phyloP scores from a whole-genome alignment of 176 grass and related monocot genomes.

The Avena atlantica region DNA sequence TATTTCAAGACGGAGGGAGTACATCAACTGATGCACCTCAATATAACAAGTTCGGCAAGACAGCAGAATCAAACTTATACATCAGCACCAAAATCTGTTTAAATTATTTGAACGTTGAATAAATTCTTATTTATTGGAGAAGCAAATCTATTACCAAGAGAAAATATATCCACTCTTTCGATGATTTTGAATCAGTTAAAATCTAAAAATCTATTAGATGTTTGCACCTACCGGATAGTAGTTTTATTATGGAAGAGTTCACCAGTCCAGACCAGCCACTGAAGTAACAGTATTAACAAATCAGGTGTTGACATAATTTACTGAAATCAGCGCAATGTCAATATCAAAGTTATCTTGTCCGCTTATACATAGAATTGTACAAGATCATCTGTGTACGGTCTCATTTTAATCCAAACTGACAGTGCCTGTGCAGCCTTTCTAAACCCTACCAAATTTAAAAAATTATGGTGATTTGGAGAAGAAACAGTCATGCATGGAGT shows the following conservation, averaged over 20 bases:
- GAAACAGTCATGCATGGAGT: neutral
- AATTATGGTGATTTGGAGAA: neutral
- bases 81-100: neutral
- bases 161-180: neutral
- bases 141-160: neutral
- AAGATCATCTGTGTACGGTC: neutral
- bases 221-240: neutral
- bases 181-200: neutral
- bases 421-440: neutral
- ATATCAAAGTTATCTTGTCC: neutral
- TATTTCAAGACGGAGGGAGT: too few species aligned
- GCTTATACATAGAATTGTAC: neutral
- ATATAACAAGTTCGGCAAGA: neutral
- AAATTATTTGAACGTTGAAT: neutral
- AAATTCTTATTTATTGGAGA: neutral
- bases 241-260: neutral
- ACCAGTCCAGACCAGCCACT: neutral
- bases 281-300: neutral
- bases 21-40: neutral
- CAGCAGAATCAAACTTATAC: neutral
- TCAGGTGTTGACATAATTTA: neutral
- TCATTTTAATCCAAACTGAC: neutral
- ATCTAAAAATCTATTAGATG: neutral
- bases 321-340: neutral
- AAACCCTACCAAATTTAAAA: neutral